Conservation (phyloP, 495 filamentous ascomycete species). For the Chaetomium fimeti region DNA sequence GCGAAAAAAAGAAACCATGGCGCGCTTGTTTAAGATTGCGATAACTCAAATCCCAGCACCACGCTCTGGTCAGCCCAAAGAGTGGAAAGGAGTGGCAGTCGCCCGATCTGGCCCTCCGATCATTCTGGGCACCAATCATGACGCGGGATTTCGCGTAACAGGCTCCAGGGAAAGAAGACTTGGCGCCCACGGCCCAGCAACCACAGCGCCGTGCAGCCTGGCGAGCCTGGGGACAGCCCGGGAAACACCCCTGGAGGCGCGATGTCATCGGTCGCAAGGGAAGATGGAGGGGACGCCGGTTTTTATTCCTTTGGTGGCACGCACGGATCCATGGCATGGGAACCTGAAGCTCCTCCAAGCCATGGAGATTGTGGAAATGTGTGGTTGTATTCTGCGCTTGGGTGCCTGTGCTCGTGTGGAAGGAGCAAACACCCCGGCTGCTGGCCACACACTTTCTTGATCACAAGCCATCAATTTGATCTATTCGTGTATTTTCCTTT, state of each 20-base stretch:
- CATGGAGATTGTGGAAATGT: too few species aligned
- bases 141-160: constrained; percentile 16
- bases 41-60: neutral
- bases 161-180: constrained; percentile 7
- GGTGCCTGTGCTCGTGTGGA: too few species aligned
- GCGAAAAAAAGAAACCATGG: neutral
- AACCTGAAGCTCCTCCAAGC: neutral
- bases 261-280: neutral
- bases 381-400: too few species aligned
- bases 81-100: neutral
- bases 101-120: constrained; percentile 22
- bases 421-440: too few species aligned
- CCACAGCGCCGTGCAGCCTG: too few species aligned
- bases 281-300: neutral
- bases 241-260: neutral
- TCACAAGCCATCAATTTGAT: too few species aligned
- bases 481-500: too few species aligned
- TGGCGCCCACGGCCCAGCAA: constrained; percentile 5
- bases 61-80: neutral
- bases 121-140: constrained; percentile 29
- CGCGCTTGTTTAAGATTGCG: neutral
- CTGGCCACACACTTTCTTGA: too few species aligned
- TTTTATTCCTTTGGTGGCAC: neutral
- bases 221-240: too few species aligned
- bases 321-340: neutral